Evolutionary conservation across 495 filamentous ascomycete species (phyloP), one percentile per base, ranked within the genome.

Genomic region (Hypomontagnella submonticulosa): DNA sequence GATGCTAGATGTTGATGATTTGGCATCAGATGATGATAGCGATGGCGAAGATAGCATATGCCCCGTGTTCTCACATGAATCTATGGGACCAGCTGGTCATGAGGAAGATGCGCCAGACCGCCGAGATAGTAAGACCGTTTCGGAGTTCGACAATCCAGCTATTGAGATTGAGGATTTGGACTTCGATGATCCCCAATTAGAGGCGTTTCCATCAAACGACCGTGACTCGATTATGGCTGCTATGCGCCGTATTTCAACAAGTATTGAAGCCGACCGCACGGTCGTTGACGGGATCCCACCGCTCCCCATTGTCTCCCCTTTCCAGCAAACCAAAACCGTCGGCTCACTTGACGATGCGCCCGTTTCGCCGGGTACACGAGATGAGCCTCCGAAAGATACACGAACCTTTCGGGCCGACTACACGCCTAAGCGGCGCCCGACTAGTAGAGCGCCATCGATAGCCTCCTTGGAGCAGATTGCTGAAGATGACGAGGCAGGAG

Each of bases 121-220:
- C 4, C 40, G 57, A 11, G 57, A 51, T 34, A 64, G 49, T 16
- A 59, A 59, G 38, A 60, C 66, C 27, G 44, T 20, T 38, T 48
- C 56, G 8, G 54, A 69, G 6, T 27, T 43, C 6, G 57, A 36
- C 20, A 51, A 68, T 13, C 36, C 64, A 4, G 43, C 51, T 30
- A 38, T 67, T 19, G 69, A 74, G 15, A 19, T 60, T 48, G 37
- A 64, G 8, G 51, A 73, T 34, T 43, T 75, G 18, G 80, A 85
- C 57, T 59, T 78, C 20, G 76, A 84, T 44, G 79, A 87, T 64
- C 83, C 82, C n/a, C 75, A 73, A 0, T 44, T 86, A 27, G 82
- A 84, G 57, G 70, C 55, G 5, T 85, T 87, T 70, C 84, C 84
- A 0, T 81, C 77, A 2, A 41, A 55, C 32, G 75, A 79, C 55